Evolutionary conservation across 805 yeast species (phyloP).

Genomic region (Candida vartiovaarae): DNA sequence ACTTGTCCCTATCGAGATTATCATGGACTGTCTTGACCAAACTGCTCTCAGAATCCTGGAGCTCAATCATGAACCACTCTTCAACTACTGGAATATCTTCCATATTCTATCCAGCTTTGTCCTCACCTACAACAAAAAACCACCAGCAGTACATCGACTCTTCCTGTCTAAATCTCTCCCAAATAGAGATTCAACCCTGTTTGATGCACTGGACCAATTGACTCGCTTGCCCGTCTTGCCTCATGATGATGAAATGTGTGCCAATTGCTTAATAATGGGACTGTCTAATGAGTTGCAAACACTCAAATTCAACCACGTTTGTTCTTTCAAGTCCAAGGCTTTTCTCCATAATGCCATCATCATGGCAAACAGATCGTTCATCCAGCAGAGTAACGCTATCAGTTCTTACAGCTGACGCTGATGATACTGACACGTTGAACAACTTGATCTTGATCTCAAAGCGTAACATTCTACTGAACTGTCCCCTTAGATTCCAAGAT

Average conservation of each 20-base stretch:
- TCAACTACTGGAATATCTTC: constrained; percentile 42
- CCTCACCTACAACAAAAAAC: constrained; percentile 31
- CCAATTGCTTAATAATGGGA: constrained; percentile 13
- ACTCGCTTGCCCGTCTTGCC: constrained; percentile 8
- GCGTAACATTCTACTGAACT: constrained; percentile 40
- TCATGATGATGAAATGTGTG: not conserved
- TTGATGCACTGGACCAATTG: constrained; percentile 5
- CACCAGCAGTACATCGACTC: constrained; percentile 31
- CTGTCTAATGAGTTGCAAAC: constrained; percentile 22
- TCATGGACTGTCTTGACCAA: constrained; percentile 44
- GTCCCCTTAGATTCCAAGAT: constrained; percentile 45
- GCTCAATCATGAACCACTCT: constrained; percentile 5
- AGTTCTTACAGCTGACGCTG: not conserved
- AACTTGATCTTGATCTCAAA: constrained; percentile 37
- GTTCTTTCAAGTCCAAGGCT: constrained; percentile 28
- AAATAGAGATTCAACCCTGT: not conserved
- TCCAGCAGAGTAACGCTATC: constrained; percentile 5
- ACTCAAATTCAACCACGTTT: constrained; percentile 10
- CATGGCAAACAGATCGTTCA: constrained; percentile 37
- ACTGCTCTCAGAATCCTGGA: constrained; percentile 25
- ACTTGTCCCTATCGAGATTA: constrained; percentile 37
- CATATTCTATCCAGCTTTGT: constrained; percentile 38
- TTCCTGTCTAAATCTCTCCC: constrained; percentile 14
- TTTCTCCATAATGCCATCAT: constrained; percentile 47
- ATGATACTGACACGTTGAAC: constrained; percentile 14